Conservation (phyloP, 371 early-diverging fungal genomes). For the Mucor saturninus region DNA sequence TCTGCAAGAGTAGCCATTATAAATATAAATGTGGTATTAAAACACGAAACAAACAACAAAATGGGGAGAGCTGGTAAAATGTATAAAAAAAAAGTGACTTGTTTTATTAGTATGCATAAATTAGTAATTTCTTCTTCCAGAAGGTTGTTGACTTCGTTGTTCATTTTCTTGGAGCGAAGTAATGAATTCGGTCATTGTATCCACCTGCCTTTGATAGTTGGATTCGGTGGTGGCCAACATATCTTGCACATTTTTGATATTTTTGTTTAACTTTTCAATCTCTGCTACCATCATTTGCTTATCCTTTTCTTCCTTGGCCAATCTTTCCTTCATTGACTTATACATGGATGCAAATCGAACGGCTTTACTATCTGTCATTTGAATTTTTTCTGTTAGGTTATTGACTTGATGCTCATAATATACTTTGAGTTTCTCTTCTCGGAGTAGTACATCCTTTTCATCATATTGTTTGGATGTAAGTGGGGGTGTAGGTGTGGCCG, state of each 20-base stretch:
- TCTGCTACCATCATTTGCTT: conserved; percentile 29
- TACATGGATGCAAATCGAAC: conserved; percentile 39
- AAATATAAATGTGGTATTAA: not conserved
- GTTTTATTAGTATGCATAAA: not conserved
- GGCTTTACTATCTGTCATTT: conserved; percentile 49
- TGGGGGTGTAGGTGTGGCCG: not conserved
- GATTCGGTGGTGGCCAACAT: conserved; percentile 40
- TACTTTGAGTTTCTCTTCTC: conserved; percentile 31
- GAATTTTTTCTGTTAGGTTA: conserved; percentile 44
- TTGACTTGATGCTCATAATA: conserved; percentile 39
- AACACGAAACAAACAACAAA: not conserved
- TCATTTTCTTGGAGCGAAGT: conserved; percentile 25
- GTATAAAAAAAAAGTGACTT: not conserved
- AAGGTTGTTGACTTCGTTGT: conserved; percentile 2
- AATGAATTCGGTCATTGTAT: conserved; percentile 46
- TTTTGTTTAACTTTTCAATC: conserved; percentile 36
- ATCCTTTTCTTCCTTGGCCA: conserved; percentile 29
- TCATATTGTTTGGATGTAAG: not conserved
- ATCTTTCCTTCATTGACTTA: conserved; percentile 33
- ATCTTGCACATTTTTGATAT: conserved; percentile 38
- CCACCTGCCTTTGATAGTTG: conserved; percentile 44
- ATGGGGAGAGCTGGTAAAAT: conserved; percentile 2
- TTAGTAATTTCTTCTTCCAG: conserved; percentile 12
- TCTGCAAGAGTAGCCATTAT: conserved; percentile 68
- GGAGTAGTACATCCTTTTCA: conserved; percentile 9